Percentiles rank a stretch among this genome's conserved stretches.
Conservation (phyloP, 164 flowering plant species). For the Aristolochia contorta region DNA sequence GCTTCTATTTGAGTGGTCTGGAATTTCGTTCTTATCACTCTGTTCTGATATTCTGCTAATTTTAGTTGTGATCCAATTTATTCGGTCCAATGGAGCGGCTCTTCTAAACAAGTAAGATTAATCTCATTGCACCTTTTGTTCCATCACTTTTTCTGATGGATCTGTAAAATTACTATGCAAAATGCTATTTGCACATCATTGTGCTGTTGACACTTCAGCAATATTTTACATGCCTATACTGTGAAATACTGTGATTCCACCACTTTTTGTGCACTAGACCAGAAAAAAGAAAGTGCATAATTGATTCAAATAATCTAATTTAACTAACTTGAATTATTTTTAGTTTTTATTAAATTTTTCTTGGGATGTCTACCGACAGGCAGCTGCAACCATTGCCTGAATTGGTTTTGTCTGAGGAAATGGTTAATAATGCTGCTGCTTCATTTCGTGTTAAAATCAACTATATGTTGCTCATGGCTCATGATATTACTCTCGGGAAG, state of each 20-base stretch:
- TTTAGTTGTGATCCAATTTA: constrained; percentile 51
- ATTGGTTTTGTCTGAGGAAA: constrained; percentile 81
- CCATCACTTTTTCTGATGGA: background rate
- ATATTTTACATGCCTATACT: too few species aligned
- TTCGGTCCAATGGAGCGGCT: constrained; percentile 64
- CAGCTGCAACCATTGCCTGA: constrained; percentile 62
- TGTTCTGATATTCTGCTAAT: constrained; percentile 77
- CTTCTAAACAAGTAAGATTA: constrained; percentile 43
- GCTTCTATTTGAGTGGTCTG: constrained; percentile 71
- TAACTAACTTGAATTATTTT: too few species aligned
- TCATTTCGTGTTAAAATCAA: constrained; percentile 85
- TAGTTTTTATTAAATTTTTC: too few species aligned
- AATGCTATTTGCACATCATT: too few species aligned
- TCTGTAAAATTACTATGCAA: too few species aligned
- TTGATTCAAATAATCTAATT: too few species aligned
- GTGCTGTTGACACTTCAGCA: too few species aligned
- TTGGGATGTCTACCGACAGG: constrained; percentile 25
- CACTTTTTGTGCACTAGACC: too few species aligned
- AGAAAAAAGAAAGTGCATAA: too few species aligned
- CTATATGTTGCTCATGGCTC: constrained; percentile 75
- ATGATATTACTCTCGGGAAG: constrained; percentile 88
- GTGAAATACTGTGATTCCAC: too few species aligned
- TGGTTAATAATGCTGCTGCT: constrained; percentile 82
- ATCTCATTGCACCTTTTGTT: background rate
- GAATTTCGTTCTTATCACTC: constrained; percentile 63